A percentile compares a stretch with the other conserved stretches of the same genome.
Conservation (phyloP, 139 green algal genomes). For the Pleodorina starrii region DNA sequence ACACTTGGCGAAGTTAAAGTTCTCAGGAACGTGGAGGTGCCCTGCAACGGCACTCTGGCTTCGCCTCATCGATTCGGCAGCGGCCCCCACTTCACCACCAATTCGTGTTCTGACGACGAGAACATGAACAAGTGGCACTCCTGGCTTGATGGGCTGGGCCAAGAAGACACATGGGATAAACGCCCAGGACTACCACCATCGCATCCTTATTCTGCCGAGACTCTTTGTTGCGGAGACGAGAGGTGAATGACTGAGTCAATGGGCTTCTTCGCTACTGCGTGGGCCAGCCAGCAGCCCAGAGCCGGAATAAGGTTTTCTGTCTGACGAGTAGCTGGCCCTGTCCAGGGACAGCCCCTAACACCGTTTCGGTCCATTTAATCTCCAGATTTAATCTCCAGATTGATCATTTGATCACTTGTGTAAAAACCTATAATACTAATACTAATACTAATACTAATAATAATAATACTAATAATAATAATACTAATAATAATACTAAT, state of each 20-base stretch:
- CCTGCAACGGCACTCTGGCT: neutral
- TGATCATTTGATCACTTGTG: too few relatives aligned
- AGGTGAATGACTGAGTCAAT: neutral
- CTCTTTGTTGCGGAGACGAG: neutral
- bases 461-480: too few relatives aligned
- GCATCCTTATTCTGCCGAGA: neutral
- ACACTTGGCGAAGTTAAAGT: neutral
- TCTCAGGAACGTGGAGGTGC: neutral
- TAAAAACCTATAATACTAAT: too few relatives aligned
- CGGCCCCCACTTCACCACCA: neutral
- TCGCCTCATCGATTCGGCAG: neutral
- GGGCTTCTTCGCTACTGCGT: neutral
- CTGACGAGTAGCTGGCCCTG: too few relatives aligned
- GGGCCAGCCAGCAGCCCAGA: too few relatives aligned
- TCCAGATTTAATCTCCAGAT: too few relatives aligned
- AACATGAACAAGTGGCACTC: neutral
- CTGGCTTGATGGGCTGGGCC: neutral
- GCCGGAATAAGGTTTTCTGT: neutral
- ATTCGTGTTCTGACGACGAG: neutral
- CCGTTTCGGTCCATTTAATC: too few relatives aligned
- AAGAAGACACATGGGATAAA: neutral
- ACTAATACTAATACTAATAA: too few relatives aligned
- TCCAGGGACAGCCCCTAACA: too few relatives aligned
- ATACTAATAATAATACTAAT: too few relatives aligned
- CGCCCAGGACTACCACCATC: neutral